Evolutionary conservation across 2,329 filamentous ascomycete genomes (phyloP).

Genomic region (Colletotrichum horii): DNA sequence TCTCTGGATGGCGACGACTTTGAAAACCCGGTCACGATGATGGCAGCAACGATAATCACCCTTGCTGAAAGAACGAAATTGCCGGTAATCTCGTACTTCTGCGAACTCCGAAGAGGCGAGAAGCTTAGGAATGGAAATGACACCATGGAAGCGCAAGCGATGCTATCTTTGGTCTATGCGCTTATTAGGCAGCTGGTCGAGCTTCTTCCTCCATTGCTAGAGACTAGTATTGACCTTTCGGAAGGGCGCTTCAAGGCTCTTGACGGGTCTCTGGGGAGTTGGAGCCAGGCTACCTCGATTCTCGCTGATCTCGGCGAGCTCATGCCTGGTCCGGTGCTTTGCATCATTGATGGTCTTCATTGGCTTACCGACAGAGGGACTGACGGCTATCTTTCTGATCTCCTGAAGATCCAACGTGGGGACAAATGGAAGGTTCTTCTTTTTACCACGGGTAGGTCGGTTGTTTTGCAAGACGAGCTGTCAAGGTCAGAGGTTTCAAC

Average conservation of each 20-base stretch:
- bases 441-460: neutral
- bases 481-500: neutral
- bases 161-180: neutral
- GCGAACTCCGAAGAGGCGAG: slow-evolving; percentile 3
- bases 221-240: neutral
- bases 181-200: slow-evolving; percentile 22
- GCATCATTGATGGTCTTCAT: neutral
- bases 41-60: slow-evolving; percentile 5
- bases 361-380: neutral
- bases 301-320: neutral
- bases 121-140: neutral
- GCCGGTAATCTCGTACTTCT: slow-evolving; percentile 24
- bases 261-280: neutral
- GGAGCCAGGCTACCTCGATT: neutral
- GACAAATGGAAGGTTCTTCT: neutral
- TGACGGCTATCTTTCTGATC: neutral
- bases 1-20: neutral
- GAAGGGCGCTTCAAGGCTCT: neutral
- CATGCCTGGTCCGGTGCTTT: neutral
- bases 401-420: neutral
- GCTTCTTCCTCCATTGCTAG: neutral
- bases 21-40: slow-evolving; percentile 11
- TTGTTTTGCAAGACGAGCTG: neutral
- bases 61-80: neutral
- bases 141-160: neutral